Conservation (phyloP, 768 basidiomycete genomes). For the Suillus subaureus region DNA sequence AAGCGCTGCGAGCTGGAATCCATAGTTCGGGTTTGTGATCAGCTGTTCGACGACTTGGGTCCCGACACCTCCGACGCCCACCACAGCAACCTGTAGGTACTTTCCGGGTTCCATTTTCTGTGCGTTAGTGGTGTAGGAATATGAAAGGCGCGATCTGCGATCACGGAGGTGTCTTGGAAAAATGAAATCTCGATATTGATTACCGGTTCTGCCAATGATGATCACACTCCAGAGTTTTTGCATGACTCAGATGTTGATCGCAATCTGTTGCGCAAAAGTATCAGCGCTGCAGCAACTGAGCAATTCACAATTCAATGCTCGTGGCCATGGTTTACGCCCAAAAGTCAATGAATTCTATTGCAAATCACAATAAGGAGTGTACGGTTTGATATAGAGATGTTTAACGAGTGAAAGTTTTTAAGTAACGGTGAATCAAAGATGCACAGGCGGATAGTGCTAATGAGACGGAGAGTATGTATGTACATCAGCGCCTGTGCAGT, state of each 20-base stretch:
- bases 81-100: constrained; percentile 65
- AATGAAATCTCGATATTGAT: neutral
- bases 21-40: constrained; percentile 57
- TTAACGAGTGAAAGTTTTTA: constrained; percentile 28
- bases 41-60: constrained; percentile 85
- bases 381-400: constrained; percentile 21
- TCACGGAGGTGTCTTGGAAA: neutral
- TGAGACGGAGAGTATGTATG: constrained; percentile 28
- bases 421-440: constrained; percentile 12
- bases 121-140: neutral
- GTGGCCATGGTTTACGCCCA: neutral
- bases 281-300: neutral
- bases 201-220: neutral
- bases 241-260: neutral
- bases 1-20: constrained; percentile 70
- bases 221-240: neutral
- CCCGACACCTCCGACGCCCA: constrained; percentile 94
- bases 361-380: constrained; percentile 31
- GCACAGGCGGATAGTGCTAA: constrained; percentile 11
- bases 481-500: constrained; percentile 16
- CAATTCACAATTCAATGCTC: neutral
- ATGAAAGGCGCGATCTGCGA: neutral
- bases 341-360: constrained; percentile 23
- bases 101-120: constrained; percentile 17
- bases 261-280: neutral